phyloP scores from a whole-genome alignment of 129 eudicot genomes.

The Lactuca sativa region DNA sequence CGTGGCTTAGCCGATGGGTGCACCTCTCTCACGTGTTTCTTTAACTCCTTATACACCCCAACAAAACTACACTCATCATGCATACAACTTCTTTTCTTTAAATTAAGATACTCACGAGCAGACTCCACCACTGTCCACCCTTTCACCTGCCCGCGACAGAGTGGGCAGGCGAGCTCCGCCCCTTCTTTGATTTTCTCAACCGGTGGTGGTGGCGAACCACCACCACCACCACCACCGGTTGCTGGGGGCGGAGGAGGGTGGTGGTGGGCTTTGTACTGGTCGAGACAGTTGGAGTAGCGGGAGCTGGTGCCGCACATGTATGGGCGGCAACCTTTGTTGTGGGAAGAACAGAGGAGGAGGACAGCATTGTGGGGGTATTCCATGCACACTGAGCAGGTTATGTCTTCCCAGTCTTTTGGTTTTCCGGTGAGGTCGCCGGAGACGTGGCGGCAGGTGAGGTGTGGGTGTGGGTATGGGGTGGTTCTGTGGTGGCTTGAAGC shows the following conservation, averaged over 20 bases:
- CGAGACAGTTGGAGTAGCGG: constrained; percentile 90
- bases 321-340: constrained; percentile 92
- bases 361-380: constrained; percentile 96
- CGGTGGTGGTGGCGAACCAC: constrained; percentile 47
- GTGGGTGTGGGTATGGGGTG: constrained; percentile 58
- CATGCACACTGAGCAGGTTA: constrained; percentile 94
- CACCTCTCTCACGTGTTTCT: constrained; percentile 67
- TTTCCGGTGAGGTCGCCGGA: constrained; percentile 31
- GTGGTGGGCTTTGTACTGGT: constrained; percentile 86
- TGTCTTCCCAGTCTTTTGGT: constrained; percentile 88
- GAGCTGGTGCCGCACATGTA: constrained; percentile 94
- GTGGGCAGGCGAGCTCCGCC: constrained; percentile 74
- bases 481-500: constrained; percentile 63
- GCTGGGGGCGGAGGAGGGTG: background rate
- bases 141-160: constrained; percentile 93
- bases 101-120: constrained; percentile 66
- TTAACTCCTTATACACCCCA: constrained; percentile 74
- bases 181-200: constrained; percentile 49
- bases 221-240: too few relatives aligned
- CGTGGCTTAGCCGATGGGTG: constrained; percentile 78
- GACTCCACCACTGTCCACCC: constrained; percentile 93
- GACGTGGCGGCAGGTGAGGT: constrained; percentile 24
- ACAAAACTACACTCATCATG: constrained; percentile 65
- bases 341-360: constrained; percentile 85
- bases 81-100: constrained; percentile 74